phyloP scores from a whole-genome alignment of 345 rosid genomes.

The Lepidium aucheri region DNA sequence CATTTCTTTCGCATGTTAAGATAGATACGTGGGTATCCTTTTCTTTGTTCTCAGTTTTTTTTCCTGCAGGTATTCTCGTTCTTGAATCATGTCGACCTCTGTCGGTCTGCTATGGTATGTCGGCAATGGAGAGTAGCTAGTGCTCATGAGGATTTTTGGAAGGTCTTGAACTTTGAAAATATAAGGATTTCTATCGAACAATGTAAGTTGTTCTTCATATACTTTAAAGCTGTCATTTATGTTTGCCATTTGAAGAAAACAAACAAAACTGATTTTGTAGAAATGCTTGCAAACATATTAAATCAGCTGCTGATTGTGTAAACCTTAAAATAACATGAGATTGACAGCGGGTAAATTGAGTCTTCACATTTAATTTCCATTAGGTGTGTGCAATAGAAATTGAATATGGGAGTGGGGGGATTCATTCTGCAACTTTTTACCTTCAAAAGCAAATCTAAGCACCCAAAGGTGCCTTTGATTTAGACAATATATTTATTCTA shows the following conservation, averaged over 20 bases:
- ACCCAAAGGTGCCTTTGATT: not conserved
- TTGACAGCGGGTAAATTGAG: too few species aligned
- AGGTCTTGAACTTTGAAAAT: constrained; percentile 75
- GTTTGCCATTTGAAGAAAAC: not conserved
- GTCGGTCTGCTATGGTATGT: constrained; percentile 89
- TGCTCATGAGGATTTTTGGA: constrained; percentile 98
- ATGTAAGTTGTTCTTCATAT: constrained; percentile 46
- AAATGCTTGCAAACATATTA: too few species aligned
- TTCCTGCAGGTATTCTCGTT: constrained; percentile 76
- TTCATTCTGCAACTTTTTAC: too few species aligned
- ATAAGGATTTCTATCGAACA: constrained; percentile 67
- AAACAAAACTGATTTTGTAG: not conserved
- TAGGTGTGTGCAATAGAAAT: too few species aligned
- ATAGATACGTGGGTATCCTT: not conserved
- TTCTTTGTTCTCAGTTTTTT: not conserved
- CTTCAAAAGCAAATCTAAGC: not conserved
- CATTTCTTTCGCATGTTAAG: not conserved
- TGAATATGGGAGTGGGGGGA: too few species aligned
- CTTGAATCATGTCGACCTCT: constrained; percentile 65
- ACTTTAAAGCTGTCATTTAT: not conserved
- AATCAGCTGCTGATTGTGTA: too few species aligned
- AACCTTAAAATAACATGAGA: too few species aligned
- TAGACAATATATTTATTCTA: not conserved
- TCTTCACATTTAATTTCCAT: too few species aligned
- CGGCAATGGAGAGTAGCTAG: constrained; percentile 92